Evolutionary conservation across 441 rosid species (phyloP).

Genomic region (Gossypium trilobum): DNA sequence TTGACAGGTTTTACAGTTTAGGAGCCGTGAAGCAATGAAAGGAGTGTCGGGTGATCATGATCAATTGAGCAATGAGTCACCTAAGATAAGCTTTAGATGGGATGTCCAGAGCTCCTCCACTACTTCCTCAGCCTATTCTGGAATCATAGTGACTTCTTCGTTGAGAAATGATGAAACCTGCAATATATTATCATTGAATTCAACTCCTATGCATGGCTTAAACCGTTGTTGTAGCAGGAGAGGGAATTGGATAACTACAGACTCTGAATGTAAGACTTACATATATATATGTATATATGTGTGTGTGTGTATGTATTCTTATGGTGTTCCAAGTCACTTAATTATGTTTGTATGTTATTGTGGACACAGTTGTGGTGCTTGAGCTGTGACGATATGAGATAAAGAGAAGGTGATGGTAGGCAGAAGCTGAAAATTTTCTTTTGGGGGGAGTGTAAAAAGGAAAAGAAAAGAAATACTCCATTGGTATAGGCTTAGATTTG

Average conservation of each 20-base stretch:
- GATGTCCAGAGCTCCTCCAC: constrained; percentile 64
- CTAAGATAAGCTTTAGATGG: constrained; percentile 70
- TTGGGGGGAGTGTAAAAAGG: background rate
- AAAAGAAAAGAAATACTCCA: background rate
- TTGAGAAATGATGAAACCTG: constrained; percentile 20
- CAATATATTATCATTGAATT: constrained; percentile 31
- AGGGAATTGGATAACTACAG: constrained; percentile 90
- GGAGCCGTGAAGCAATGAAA: constrained; percentile 41
- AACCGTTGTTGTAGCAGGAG: constrained; percentile 28
- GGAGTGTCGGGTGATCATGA: constrained; percentile 36
- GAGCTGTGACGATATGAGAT: constrained; percentile 5
- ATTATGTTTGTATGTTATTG: background rate
- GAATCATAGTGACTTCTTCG: constrained; percentile 45
- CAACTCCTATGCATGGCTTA: constrained; percentile 30
- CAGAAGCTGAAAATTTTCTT: background rate
- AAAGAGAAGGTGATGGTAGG: background rate
- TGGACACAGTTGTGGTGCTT: constrained; percentile 11
- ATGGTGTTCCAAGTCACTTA: background rate
- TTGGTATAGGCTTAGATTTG: background rate
- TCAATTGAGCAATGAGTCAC: constrained; percentile 47
- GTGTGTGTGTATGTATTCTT: background rate
- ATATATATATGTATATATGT: background rate
- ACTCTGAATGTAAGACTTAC: constrained; percentile 61
- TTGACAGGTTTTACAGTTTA: constrained; percentile 43
- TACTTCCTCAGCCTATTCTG: constrained; percentile 38